Evolutionary conservation across 495 filamentous ascomycete species (phyloP).

Genomic region (Penicillium maclennaniae): DNA sequence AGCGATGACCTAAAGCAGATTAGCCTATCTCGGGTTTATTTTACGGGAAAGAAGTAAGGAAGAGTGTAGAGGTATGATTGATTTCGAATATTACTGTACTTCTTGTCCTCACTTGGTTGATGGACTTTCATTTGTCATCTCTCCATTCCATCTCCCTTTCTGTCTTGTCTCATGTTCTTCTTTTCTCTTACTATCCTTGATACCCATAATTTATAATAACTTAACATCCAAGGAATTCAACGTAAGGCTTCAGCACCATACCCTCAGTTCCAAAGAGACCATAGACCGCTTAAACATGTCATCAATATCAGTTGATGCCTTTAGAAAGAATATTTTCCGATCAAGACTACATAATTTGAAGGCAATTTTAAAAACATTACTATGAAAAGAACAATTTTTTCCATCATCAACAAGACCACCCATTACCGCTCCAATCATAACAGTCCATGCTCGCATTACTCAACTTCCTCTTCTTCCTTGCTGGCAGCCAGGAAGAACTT

Average conservation of each 20-base stretch:
- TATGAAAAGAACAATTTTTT: not conserved
- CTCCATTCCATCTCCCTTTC: conserved; percentile 1
- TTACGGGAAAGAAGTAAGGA: too few relatives aligned
- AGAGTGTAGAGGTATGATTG: too few relatives aligned
- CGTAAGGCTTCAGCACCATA: not conserved
- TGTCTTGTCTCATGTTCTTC: conserved; percentile 4
- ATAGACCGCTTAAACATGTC: not conserved
- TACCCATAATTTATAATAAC: conserved; percentile 21
- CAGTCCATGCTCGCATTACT: conserved; percentile 16
- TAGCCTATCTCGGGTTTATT: too few relatives aligned
- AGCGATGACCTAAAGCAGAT: too few relatives aligned
- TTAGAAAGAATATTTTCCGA: not conserved
- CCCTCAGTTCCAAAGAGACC: not conserved
- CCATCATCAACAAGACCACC: not conserved
- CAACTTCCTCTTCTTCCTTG: conserved; percentile 44
- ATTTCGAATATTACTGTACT: too few relatives aligned
- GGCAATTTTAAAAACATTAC: not conserved
- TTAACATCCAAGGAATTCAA: not conserved
- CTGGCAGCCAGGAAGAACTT: conserved; percentile 36
- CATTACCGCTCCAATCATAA: not conserved
- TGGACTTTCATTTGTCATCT: not conserved
- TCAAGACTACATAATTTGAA: not conserved
- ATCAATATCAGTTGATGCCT: not conserved
- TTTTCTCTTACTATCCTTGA: conserved; percentile 10
- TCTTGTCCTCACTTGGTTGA: not conserved